A percentile compares a stretch with the other conserved stretches of the same genome.
Conservation (phyloP, 371 early-diverging fungal species). For the Caulochytrium protostelioides region DNA sequence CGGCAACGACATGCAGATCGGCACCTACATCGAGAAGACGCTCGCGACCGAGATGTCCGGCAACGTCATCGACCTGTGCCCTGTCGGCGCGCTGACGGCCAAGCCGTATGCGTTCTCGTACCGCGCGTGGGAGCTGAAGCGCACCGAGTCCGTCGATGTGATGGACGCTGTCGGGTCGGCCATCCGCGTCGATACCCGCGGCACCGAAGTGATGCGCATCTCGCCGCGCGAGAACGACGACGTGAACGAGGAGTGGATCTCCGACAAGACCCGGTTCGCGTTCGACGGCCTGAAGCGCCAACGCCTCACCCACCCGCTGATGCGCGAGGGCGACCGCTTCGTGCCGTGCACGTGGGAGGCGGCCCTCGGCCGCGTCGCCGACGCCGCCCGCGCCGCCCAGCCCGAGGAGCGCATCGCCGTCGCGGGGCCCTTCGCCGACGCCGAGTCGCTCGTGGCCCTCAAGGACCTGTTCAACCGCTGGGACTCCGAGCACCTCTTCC, state of each 20-base stretch:
- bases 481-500: slow-evolving; percentile 60
- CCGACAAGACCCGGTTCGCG: slow-evolving; percentile 89
- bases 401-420: slow-evolving; percentile 46
- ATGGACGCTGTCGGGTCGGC: slow-evolving; percentile 81
- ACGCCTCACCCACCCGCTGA: slow-evolving; percentile 72
- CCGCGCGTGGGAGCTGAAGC: slow-evolving; percentile 92
- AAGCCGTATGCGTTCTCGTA: slow-evolving; percentile 87
- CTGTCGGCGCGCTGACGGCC: slow-evolving; percentile 89
- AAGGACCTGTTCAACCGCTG: slow-evolving; percentile 78
- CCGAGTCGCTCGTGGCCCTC: slow-evolving; percentile 50
- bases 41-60: slow-evolving; percentile 87
- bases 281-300: slow-evolving; percentile 88
- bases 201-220: slow-evolving; percentile 87
- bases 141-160: slow-evolving; percentile 86
- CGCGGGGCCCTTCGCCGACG: slow-evolving; percentile 86
- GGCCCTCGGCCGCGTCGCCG: slow-evolving; percentile 53
- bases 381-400: slow-evolving; percentile 35
- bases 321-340: slow-evolving; percentile 63
- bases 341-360: slow-evolving; percentile 68
- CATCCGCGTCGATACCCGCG: slow-evolving; percentile 89
- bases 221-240: slow-evolving; percentile 86
- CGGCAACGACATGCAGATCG: slow-evolving; percentile 94
- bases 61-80: slow-evolving; percentile 91
- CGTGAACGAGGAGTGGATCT: slow-evolving; percentile 95
- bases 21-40: slow-evolving; percentile 77